Evolutionary conservation across 2,329 filamentous ascomycete genomes (phyloP).

Genomic region (Cladosporium sp.): DNA sequence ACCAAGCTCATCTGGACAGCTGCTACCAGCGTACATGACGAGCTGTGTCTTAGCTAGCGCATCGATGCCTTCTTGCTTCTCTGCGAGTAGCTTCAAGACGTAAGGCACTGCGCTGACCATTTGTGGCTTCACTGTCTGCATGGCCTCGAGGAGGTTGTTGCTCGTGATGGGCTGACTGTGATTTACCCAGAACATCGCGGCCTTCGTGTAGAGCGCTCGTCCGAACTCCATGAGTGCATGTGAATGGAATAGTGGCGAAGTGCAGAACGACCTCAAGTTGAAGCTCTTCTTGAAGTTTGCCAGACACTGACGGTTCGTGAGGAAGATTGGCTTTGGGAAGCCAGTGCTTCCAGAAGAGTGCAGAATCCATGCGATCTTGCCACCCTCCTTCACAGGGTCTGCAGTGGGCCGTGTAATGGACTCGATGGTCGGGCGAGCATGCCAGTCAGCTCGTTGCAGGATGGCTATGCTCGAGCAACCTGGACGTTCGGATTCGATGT

Average conservation of each 20-base stretch:
- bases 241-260: conserved; percentile 62
- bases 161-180: conserved; percentile 57
- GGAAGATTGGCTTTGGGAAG: conserved; percentile 64
- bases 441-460: conserved; percentile 32
- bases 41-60: conserved; percentile 33
- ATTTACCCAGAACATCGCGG: conserved; percentile 57
- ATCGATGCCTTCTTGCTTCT: conserved; percentile 54
- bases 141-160: conserved; percentile 34
- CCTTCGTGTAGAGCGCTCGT: conserved; percentile 54
- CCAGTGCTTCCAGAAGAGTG: conserved; percentile 61
- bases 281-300: conserved; percentile 52
- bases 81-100: conserved; percentile 63
- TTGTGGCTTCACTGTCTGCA: conserved; percentile 43
- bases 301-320: conserved; percentile 56
- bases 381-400: conserved; percentile 33
- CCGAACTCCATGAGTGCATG: conserved; percentile 60
- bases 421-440: conserved; percentile 21
- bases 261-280: conserved; percentile 55
- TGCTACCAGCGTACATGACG: conserved; percentile 38
- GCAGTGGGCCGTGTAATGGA: conserved; percentile 22
- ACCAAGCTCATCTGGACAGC: conserved; percentile 40
- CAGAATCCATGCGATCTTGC: conserved; percentile 48
- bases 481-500: conserved; percentile 36
- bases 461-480: conserved; percentile 36
- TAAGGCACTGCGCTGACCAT: conserved; percentile 64